Evolutionary conservation across 2,329 filamentous ascomycete genomes (phyloP), one percentile per base, ranked within the genome.

Genomic region (Dryadomyces sulphureus): DNA sequence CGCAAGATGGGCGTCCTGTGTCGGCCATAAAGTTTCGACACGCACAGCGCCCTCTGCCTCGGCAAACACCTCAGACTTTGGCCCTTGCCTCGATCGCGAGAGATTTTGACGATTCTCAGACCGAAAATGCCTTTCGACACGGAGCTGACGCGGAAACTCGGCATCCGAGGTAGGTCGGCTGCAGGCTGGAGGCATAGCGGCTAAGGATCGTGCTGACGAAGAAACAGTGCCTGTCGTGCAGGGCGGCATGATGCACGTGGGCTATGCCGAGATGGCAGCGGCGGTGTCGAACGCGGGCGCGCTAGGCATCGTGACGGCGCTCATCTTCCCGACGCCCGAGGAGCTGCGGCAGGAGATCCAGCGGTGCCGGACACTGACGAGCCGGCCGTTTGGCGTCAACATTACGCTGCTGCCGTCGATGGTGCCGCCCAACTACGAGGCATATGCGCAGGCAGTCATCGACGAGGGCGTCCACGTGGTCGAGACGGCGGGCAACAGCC

Each of bases 331-430:
- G 30, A 83, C 84, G 16, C 90, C 92, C 41, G 85, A 88, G 63
- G 88, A 86, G 60, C 80, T 98, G 47, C 88, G 90, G 63, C 84
- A 85, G 59, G 92, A 98, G 69, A 98, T 98, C 65, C 81, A 77
- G 52, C 81, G 77, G 66, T 94, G 86, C 72, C 82, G 80, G 55
- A 77, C 72, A 53, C 78, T 96, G 69, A 92, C 85, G 48, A 69
- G 71, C 51, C 73, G 78, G 53, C 85, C 85, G 17, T 96, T 98
- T 63, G 92, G 75, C 58, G 90, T 96, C 56, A 98, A 98, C 68
- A 77, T 96, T 55, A 98, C 92, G 8, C 81, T 96, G 51, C 81
- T 96, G 40, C 92, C 92, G 24, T 76, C 89, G 47, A 75, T 96
- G 56, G 81, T 87, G 9, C 87, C 92, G 7, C 92, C 92, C 5